phyloP scores from a whole-genome alignment of 2,329 filamentous ascomycete species.

The Fusarium sarcochroum region DNA sequence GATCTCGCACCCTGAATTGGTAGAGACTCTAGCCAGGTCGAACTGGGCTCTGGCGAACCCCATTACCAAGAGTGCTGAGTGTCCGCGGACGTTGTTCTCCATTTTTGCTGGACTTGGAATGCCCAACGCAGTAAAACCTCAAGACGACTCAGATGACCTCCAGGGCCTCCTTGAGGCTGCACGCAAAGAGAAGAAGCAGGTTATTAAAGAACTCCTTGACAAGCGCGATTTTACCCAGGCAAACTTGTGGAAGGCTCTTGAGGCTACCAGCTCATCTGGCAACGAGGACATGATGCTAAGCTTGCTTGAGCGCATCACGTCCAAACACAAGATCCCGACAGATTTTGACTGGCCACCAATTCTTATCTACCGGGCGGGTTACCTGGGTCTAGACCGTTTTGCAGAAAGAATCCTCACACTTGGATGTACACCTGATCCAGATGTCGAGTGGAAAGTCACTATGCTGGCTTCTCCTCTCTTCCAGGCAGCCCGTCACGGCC shows the following conservation, averaged over 20 bases:
- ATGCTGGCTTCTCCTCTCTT: neutral
- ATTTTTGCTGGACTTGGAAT: neutral
- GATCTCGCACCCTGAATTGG: neutral
- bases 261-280: fast-evolving
- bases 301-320: neutral
- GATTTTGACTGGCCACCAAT: neutral
- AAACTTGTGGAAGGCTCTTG: neutral
- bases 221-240: neutral
- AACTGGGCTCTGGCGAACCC: constrained; percentile 8
- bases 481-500: neutral
- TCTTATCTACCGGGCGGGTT: constrained; percentile 1
- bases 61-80: neutral
- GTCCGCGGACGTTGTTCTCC: neutral
- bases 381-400: neutral
- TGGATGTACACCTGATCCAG: constrained; percentile 3
- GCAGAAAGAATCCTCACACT: constrained; percentile 3
- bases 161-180: constrained; percentile 1
- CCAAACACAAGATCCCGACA: fast-evolving
- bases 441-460: neutral
- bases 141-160: neutral
- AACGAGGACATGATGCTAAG: neutral
- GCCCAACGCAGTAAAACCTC: neutral
- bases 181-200: neutral
- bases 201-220: neutral
- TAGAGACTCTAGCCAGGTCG: neutral